Conservation (phyloP, 2,329 filamentous ascomycete species). For the Monosporascus sp. region DNA sequence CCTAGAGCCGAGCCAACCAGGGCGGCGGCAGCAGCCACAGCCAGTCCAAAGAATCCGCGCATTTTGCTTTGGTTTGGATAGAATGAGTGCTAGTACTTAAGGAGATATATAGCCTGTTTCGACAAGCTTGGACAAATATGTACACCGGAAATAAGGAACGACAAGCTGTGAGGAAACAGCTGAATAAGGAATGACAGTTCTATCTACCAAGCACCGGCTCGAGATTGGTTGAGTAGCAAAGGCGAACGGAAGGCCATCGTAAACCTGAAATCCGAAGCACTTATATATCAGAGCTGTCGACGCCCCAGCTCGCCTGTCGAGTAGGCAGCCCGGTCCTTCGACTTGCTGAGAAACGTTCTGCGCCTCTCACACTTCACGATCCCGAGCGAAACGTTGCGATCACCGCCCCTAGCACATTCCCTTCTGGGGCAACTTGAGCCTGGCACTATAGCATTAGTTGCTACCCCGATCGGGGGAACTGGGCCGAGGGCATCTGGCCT, state of each 20-base stretch:
- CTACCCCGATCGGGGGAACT: not conserved
- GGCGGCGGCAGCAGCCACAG: constrained; percentile 16
- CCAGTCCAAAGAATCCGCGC: constrained; percentile 20
- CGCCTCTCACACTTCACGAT: not conserved
- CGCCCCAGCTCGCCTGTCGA: not conserved
- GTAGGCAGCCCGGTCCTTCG: not conserved
- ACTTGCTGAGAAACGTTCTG: no score
- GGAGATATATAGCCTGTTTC: not conserved
- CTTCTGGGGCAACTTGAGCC: not conserved
- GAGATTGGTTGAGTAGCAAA: not conserved
- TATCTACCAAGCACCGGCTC: not conserved
- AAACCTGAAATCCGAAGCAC: no score
- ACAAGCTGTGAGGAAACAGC: not conserved
- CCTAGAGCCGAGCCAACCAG: constrained; percentile 25
- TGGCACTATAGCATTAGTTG: not conserved
- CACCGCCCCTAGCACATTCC: not conserved
- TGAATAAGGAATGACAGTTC: not conserved
- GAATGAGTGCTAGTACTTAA: not conserved
- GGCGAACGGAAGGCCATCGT: not conserved
- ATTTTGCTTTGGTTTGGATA: constrained; percentile 6
- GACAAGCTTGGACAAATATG: not conserved
- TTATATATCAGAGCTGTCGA: no score
- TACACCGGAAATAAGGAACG: not conserved
- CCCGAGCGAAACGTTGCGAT: not conserved
- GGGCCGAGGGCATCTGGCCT: not conserved